These are phyloP conservation scores for Craspedostauros australis DNA, from an alignment of 108 stramenopile species.

Conservation along the genomic window DNA sequence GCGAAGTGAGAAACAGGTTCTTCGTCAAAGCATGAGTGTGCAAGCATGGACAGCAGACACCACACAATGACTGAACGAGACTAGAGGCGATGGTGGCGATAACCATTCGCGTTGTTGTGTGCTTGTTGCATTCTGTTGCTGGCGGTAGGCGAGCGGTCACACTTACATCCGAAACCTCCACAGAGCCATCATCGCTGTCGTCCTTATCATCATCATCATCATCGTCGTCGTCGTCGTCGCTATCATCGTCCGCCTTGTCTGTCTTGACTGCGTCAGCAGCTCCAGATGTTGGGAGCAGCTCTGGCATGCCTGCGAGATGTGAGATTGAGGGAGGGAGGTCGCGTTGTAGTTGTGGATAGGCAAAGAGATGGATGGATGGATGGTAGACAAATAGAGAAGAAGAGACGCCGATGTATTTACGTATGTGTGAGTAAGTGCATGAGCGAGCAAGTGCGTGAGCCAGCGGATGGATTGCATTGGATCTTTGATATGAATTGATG, in stretches of 20 bases:
- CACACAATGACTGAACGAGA: not conserved
- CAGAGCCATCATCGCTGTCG: not conserved
- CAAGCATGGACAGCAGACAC: not conserved
- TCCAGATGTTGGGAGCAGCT: constrained; percentile 17
- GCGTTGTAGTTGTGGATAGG: too few relatives aligned
- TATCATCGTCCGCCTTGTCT: too few relatives aligned
- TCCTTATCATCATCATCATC: constrained; percentile 14
- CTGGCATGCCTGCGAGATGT: constrained; percentile 9
- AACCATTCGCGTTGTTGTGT: not conserved
- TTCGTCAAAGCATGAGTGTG: not conserved
- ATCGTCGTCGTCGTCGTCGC: constrained; percentile 11
- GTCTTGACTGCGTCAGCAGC: too few relatives aligned
- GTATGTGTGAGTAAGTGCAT: too few relatives aligned
- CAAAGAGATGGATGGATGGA: too few relatives aligned
- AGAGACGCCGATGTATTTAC: too few relatives aligned
- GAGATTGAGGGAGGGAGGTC: too few relatives aligned
- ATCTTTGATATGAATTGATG: too few relatives aligned
- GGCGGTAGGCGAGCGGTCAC: not conserved
- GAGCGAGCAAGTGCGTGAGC: too few relatives aligned
- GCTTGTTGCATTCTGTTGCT: not conserved
- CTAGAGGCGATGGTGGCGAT: not conserved
- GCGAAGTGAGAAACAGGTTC: not conserved
- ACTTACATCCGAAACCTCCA: constrained; percentile 3
- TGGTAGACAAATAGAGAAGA: too few relatives aligned
- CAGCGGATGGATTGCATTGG: too few relatives aligned